Evolutionary conservation across 1,139 yeast genomes (phyloP), one percentile per base, ranked within the genome.

Genomic region (Kurtzmaniella natalensis): DNA sequence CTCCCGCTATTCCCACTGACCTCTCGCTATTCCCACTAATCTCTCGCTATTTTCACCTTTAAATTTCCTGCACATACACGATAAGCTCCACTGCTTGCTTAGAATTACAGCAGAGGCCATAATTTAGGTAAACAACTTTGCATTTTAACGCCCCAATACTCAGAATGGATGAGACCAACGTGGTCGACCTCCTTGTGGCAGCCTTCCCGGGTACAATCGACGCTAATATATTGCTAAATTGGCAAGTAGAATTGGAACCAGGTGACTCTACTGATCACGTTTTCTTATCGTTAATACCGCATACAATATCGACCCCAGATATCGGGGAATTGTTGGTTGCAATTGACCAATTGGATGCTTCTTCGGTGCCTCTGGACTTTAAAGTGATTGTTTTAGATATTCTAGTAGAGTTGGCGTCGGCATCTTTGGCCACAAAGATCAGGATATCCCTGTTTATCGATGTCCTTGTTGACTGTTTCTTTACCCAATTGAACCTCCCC

Each of bases 231-330:
- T 47, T 68, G 10, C 25, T 37, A 33, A 57, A 60, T 38, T 68
- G 73, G 73, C 65, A 63, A 38, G 47, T 61, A 4, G 72, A 66
- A 31, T 41, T 66, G 23, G 29, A 26, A 17, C 37, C 46, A 5
- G 68, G 59, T 30, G 41, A 40, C 25, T n/a, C n/a, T n/a, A 31
- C 51, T 5, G 39, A 45, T 19, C 56, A 55, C 35, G 40, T 42
- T 7, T 40, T 43, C 16, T 36, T 42, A 8, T 45, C 62, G 25
- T 37, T 35, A 13, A 19, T 13, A 21, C 44, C 35, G 27, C 28
- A 30, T 18, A 7, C 15, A 17, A 14, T 29, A 19, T 18, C 15
- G 11, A 6, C 4, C 11, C 14, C 32, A 21, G 5, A 18, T 32
- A 11, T 20, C 17, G 14, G 14, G 14, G 11, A 11, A 10, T 19